These are phyloP conservation scores for Mycena sp. DNA, from an alignment of 1,284 basidiomycete genomes.

Conservation along the genomic window DNA sequence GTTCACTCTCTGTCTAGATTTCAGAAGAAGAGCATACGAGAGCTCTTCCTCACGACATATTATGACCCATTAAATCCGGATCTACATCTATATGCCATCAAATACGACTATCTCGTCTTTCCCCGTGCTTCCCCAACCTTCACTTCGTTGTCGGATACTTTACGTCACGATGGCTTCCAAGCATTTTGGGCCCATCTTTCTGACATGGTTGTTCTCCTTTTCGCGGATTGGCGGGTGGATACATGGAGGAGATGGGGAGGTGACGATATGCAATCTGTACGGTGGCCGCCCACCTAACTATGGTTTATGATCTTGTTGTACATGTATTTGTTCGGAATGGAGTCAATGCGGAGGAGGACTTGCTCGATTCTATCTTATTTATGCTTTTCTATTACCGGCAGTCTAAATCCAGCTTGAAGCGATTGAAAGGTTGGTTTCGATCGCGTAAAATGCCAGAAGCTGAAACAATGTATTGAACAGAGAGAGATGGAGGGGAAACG, in stretches of 20 bases:
- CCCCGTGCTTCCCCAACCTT: conserved; percentile 27
- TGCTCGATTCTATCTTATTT: conserved; percentile 11
- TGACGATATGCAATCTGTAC: conserved; percentile 36
- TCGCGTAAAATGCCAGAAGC: too few species aligned
- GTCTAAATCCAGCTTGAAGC: not conserved
- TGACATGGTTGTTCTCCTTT: conserved; percentile 42
- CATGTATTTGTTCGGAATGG: conserved; percentile 28
- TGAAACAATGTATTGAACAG: too few species aligned
- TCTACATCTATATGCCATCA: conserved; percentile 64
- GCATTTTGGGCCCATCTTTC: conserved; percentile 46
- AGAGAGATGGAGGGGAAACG: too few species aligned
- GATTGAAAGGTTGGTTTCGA: too few species aligned
- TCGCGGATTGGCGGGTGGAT: conserved; percentile 45
- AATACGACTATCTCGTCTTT: conserved; percentile 51
- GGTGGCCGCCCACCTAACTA: conserved; percentile 52
- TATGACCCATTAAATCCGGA: conserved; percentile 81
- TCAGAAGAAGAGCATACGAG: conserved; percentile 51
- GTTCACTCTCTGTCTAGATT: conserved; percentile 39
- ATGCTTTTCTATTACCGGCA: not conserved
- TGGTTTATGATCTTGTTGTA: conserved; percentile 42
- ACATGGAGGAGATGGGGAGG: conserved; percentile 50
- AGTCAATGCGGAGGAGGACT: conserved; percentile 9
- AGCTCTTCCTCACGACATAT: conserved; percentile 68
- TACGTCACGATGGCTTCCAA: conserved; percentile 46
- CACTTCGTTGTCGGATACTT: conserved; percentile 39